These are phyloP conservation scores for Osmozyma mogii DNA, from an alignment of 805 yeast genomes.

Conservation along the genomic window DNA sequence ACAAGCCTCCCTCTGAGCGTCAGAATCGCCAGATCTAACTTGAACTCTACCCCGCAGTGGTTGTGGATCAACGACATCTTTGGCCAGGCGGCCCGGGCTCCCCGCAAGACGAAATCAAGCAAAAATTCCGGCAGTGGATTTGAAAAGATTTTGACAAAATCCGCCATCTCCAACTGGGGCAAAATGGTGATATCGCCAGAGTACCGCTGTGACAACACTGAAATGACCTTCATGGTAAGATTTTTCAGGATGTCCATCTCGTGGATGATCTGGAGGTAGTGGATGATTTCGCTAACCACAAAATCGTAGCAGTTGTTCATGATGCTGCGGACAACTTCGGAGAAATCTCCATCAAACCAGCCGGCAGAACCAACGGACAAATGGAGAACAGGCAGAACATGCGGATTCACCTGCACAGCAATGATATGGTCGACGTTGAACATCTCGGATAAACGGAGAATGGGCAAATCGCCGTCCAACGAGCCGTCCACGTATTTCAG, in stretches of 20 bases:
- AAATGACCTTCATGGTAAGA: conserved; percentile 60
- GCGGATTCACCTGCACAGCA: conserved; percentile 97
- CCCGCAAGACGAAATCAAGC: conserved; percentile 62
- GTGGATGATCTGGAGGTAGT: conserved; percentile 61
- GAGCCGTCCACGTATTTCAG: conserved; percentile 92
- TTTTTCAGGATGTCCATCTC: conserved; percentile 76
- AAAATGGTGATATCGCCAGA: conserved; percentile 91
- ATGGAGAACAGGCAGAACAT: conserved; percentile 81
- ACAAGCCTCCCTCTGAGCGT: conserved; percentile 54
- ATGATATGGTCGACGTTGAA: conserved; percentile 95
- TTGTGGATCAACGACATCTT: conserved; percentile 76
- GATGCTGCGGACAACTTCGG: conserved; percentile 45
- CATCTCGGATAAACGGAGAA: conserved; percentile 86
- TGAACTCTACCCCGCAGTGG: conserved; percentile 85
- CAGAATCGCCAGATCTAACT: conserved; percentile 75
- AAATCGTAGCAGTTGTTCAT: conserved; percentile 51
- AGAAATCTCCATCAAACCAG: conserved; percentile 52
- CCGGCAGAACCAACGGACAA: conserved; percentile 62
- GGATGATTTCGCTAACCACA: conserved; percentile 64
- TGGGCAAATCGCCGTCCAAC: conserved; percentile 89
- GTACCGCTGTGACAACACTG: conserved; percentile 78
- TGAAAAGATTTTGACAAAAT: conserved; percentile 54
- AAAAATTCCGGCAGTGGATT: conserved; percentile 81
- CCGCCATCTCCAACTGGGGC: conserved; percentile 60
- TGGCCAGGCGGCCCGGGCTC: conserved; percentile 94